phyloP scores from a whole-genome alignment of 371 early-diverging fungal genomes.

The Mortierella sp. region DNA sequence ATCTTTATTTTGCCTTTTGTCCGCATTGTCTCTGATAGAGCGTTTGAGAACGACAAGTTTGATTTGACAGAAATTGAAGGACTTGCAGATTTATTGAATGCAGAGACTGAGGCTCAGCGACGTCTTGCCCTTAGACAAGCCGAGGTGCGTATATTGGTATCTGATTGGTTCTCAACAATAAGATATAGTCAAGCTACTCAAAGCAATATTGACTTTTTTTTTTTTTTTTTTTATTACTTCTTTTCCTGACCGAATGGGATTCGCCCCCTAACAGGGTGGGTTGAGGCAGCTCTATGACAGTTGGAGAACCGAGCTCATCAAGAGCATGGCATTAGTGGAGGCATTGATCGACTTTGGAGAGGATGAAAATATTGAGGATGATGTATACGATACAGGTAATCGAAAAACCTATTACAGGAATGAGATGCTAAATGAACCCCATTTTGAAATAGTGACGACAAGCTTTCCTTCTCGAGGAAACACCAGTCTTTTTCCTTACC shows the following conservation, averaged over 20 bases:
- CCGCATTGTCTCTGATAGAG: conserved; percentile 48
- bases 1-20: neutral
- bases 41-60: conserved; percentile 82
- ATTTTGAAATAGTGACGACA: neutral
- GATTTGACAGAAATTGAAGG: conserved; percentile 87
- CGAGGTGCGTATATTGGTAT: conserved; percentile 54
- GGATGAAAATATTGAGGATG: conserved; percentile 84
- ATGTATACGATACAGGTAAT: conserved; percentile 65
- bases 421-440: neutral
- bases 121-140: conserved; percentile 77
- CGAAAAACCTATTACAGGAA: neutral
- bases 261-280: conserved; percentile 69
- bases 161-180: neutral
- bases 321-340: conserved; percentile 74
- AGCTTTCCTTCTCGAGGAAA: neutral
- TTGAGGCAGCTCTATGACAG: conserved; percentile 67
- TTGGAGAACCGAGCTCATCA: conserved; percentile 73
- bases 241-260: neutral
- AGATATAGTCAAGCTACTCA: neutral
- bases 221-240: neutral
- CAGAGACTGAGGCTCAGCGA: conserved; percentile 85
- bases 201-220: neutral
- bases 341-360: conserved; percentile 89
- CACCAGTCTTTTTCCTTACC: too few relatives aligned
- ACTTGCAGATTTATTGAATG: conserved; percentile 81